Conservation (phyloP, 257 asterid genomes). For the Forsythia viridissima region DNA sequence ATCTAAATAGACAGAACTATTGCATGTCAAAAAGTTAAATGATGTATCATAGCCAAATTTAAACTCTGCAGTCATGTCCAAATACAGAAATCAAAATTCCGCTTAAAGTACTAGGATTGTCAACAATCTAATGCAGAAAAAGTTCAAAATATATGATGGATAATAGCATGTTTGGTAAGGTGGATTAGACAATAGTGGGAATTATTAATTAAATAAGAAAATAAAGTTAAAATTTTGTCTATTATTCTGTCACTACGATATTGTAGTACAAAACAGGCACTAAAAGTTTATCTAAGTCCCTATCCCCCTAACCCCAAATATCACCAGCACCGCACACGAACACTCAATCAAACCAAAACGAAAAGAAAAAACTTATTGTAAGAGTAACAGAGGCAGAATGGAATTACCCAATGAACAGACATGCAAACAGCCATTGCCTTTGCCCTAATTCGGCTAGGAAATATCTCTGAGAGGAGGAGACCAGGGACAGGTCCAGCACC, state of each 20-base stretch:
- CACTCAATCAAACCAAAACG: neutral
- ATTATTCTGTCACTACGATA: neutral
- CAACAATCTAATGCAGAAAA: neutral
- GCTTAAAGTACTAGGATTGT: neutral
- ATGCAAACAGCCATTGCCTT: slow-evolving; percentile 95
- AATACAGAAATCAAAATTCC: too few species aligned
- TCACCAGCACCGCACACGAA: neutral
- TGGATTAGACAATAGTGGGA: neutral
- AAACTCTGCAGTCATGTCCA: neutral
- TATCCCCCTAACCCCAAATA: neutral
- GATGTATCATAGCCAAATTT: neutral
- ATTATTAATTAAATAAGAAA: neutral
- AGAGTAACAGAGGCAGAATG: neutral
- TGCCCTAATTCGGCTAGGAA: slow-evolving; percentile 85
- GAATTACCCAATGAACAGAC: slow-evolving; percentile 90
- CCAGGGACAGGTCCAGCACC: slow-evolving; percentile 96
- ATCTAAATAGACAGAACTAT: neutral
- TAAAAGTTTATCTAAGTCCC: neutral
- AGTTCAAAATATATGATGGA: neutral
- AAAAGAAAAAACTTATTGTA: neutral
- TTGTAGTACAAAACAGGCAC: neutral
- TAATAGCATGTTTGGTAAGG: neutral
- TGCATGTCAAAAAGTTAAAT: neutral
- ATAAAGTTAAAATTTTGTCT: neutral
- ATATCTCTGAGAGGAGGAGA: slow-evolving; percentile 86